Base-by-base conservation (phyloP, 768 basidiomycete species). In the Leccinellum luteum region DNA sequence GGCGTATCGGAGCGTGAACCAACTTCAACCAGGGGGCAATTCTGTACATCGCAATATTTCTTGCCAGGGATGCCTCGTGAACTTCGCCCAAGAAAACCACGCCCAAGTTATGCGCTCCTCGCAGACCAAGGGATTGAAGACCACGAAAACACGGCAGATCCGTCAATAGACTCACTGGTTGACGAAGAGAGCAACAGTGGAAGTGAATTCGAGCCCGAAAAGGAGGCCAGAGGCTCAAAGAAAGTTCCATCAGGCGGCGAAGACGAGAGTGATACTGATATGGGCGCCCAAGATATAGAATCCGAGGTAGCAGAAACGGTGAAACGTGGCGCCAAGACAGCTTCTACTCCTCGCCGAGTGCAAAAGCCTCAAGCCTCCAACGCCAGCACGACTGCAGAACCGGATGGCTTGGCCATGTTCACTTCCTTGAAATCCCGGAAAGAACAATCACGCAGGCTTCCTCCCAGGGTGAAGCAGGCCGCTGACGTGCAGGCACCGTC, bases 191-290 rank as follows among this genome's bases (percentile, higher is more conserved):
- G 21, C 13, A 75, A 74, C 56, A 82, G 78, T 57, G 81, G 73
- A 30, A 85, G 84, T 64, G 86, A 86, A 60, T 86, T 87, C 68
- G 73, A 77, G 5, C 81, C 77, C 1, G 79, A 69, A 43, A 68
- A 67, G 41, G 69, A 69, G 17, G 74, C 66, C 7, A 66, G 66
- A 5, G 67, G 64, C 13, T 66, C 71, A 34, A 61, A 71, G 52
- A 55, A 57, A 15, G 72, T 71, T 4, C 72, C 75, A 6, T 74
- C 71, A 25, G 64, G 53, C 28, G 70, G 73, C 17, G 73, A 75
- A 14, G 69, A 68, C 5, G 71, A 74, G 10, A 66, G 66, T 17
- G 65, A 68, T 38, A n/a, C n/a, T 17, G 66, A 56, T 17, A 64
- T 66, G 48, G 59, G 63, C 27, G 52, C 58, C 19, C 63, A 60